A percentile compares a stretch with the other conserved stretches of the same genome.
These are phyloP conservation scores for Cutaneotrichosporon sp. DNA, from an alignment of 1,284 basidiomycete genomes.

Conservation along the genomic window DNA sequence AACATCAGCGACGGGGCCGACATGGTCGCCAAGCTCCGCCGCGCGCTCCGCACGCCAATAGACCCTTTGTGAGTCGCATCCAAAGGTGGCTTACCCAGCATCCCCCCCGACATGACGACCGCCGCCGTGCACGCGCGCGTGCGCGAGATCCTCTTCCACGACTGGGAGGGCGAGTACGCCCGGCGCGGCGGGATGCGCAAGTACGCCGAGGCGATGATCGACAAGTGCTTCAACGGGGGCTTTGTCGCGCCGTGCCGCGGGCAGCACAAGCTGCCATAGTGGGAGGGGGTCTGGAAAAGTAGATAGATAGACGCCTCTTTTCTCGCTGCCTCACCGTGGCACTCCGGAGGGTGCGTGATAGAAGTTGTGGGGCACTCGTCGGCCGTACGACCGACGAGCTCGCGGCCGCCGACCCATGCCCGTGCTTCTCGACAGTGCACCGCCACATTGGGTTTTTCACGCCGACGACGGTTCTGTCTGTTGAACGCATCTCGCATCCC, in stretches of 20 bases:
- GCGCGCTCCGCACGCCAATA: slow-evolving; percentile 36
- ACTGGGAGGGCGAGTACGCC: slow-evolving; percentile 36
- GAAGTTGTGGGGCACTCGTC: no score
- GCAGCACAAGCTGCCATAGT: background rate
- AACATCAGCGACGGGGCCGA: slow-evolving; percentile 30
- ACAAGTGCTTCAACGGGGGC: slow-evolving; percentile 4
- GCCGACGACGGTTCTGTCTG: no score
- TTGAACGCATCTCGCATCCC: no score
- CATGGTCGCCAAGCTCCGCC: slow-evolving; percentile 27
- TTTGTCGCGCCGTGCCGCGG: background rate
- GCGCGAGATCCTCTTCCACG: slow-evolving; percentile 29
- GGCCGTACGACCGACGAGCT: no score
- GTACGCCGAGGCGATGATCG: slow-evolving; percentile 4
- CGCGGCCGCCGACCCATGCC: no score
- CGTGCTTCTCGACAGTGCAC: no score
- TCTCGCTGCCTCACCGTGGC: no score
- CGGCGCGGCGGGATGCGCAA: slow-evolving; percentile 28
- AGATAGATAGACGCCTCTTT: background rate
- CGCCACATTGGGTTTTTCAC: no score
- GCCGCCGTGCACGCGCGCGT: slow-evolving; percentile 25
- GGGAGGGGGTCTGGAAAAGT: background rate
- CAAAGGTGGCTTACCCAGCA: slow-evolving; percentile 21
- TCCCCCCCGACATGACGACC: slow-evolving; percentile 36
- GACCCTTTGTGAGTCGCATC: slow-evolving; percentile 37
- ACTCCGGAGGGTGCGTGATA: no score